These are phyloP conservation scores for Chrysanthemum seticuspe DNA, from an alignment of 129 eudicot species.

Conservation along the genomic window DNA sequence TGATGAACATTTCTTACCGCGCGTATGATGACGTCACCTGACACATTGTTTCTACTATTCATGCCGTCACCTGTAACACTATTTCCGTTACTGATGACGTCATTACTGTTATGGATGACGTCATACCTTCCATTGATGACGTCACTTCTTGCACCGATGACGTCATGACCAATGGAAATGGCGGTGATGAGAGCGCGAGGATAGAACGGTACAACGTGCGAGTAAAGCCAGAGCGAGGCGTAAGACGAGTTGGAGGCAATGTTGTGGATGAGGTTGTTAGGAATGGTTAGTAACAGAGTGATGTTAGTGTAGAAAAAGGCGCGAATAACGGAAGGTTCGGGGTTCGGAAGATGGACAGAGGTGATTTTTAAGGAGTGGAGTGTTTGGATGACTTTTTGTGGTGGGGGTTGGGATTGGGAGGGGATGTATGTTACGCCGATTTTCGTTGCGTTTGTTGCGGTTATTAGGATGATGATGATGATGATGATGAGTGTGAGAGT, in stretches of 20 bases:
- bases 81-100: no score
- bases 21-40: conserved; percentile 44
- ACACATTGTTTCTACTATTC: conserved; percentile 11
- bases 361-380: conserved; percentile 27
- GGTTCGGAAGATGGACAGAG: conserved; percentile 21
- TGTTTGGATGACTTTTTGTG: conserved; percentile 42
- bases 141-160: conserved; percentile 34
- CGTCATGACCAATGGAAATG: conserved; percentile 67
- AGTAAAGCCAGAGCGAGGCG: conserved; percentile 56
- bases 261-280: conserved; percentile 32
- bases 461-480: conserved; percentile 27
- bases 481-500: conserved; percentile 17
- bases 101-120: no score
- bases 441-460: conserved; percentile 41
- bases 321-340: conserved; percentile 25
- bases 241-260: conserved; percentile 61
- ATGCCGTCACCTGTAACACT: no score
- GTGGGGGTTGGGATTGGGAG: conserved; percentile 39
- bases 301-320: conserved; percentile 33
- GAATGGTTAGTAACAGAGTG: conserved; percentile 24
- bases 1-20: conserved; percentile 60
- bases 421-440: conserved; percentile 62
- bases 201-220: conserved; percentile 67
- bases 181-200: conserved; percentile 63
- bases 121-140: conserved; percentile 10